Evolutionary conservation across 208 protist species (phyloP).

Genomic region (Trypanosoma lewisi): DNA sequence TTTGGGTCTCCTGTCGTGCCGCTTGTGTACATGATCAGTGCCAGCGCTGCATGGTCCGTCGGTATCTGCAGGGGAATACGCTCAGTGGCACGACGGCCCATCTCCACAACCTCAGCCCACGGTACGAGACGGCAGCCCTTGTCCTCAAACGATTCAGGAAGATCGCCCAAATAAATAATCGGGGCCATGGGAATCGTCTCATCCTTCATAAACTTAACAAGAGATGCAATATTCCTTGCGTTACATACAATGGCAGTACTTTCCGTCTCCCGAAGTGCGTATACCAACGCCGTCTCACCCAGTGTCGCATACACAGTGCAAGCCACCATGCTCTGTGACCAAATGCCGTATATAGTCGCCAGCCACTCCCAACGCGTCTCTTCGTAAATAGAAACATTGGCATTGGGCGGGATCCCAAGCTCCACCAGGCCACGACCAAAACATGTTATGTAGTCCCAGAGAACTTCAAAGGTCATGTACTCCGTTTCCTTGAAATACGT

Average conservation of each 20-base stretch:
- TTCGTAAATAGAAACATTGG: slow-evolving; percentile 71
- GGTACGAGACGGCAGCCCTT: slow-evolving; percentile 30
- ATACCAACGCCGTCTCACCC: no score
- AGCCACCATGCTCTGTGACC: slow-evolving; percentile 58
- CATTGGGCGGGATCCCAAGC: slow-evolving; percentile 36
- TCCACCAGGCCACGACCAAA: no score
- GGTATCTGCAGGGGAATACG: slow-evolving; percentile 28
- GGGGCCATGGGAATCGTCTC: slow-evolving; percentile 34
- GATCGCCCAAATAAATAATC: slow-evolving; percentile 62
- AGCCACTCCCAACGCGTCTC: slow-evolving; percentile 87
- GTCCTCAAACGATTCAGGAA: slow-evolving; percentile 28
- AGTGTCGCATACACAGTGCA: slow-evolving; percentile 72
- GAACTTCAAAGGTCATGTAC: no score
- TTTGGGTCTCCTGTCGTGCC: slow-evolving; percentile 72
- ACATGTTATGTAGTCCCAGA: no score
- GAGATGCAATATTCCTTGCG: slow-evolving; percentile 38
- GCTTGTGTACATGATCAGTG: slow-evolving; percentile 83
- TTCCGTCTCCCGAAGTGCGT: no score
- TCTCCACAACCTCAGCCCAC: slow-evolving; percentile 53
- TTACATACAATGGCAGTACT: no score
- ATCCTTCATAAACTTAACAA: slow-evolving; percentile 44
- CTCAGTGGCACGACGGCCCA: slow-evolving; percentile 23
- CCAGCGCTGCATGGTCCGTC: slow-evolving; percentile 41
- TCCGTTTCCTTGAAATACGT: slow-evolving; percentile 43
- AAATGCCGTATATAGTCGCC: slow-evolving; percentile 68